A percentile compares a stretch with the other conserved stretches of the same genome.
Evolutionary conservation across 2,329 filamentous ascomycete species (phyloP).

Genomic region (Colletotrichum horii): DNA sequence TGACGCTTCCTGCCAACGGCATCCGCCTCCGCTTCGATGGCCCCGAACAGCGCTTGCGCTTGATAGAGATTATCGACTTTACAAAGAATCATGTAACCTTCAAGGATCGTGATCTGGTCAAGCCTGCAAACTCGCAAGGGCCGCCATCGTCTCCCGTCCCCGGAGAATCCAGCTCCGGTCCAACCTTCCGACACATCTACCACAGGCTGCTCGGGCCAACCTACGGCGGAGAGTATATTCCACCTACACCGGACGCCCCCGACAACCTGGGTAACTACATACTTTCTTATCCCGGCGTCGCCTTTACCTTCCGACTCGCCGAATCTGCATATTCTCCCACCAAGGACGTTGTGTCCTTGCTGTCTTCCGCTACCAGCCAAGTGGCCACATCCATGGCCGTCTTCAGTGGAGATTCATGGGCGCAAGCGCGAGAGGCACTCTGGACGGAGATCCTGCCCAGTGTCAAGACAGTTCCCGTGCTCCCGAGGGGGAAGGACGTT

Average conservation of each 20-base stretch:
- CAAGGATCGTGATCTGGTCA: constrained; percentile 79
- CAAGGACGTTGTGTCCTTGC: constrained; percentile 83
- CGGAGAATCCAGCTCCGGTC: constrained; percentile 56
- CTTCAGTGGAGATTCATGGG: constrained; percentile 90
- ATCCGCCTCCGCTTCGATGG: constrained; percentile 92
- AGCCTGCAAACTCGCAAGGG: constrained; percentile 51
- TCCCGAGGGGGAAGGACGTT: constrained; percentile 75
- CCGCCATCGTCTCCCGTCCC: constrained; percentile 29
- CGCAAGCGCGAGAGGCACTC: constrained; percentile 76
- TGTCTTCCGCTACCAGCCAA: constrained; percentile 75
- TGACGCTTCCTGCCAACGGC: constrained; percentile 84
- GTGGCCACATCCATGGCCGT: constrained; percentile 87
- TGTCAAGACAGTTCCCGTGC: constrained; percentile 72
- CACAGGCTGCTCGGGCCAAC: constrained; percentile 92
- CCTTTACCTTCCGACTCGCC: constrained; percentile 86
- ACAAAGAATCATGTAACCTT: constrained; percentile 84
- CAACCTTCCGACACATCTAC: constrained; percentile 88
- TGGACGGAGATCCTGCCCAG: constrained; percentile 79
- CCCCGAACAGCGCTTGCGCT: constrained; percentile 84
- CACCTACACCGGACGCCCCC: constrained; percentile 57
- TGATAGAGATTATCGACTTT: constrained; percentile 93
- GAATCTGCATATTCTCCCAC: constrained; percentile 74
- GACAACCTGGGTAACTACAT: constrained; percentile 77
- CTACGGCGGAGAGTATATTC: constrained; percentile 90
- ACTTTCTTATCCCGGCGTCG: constrained; percentile 91